Evolutionary conservation across 495 filamentous ascomycete species (phyloP).

Genomic region (Hypomontagnella submonticulosa): DNA sequence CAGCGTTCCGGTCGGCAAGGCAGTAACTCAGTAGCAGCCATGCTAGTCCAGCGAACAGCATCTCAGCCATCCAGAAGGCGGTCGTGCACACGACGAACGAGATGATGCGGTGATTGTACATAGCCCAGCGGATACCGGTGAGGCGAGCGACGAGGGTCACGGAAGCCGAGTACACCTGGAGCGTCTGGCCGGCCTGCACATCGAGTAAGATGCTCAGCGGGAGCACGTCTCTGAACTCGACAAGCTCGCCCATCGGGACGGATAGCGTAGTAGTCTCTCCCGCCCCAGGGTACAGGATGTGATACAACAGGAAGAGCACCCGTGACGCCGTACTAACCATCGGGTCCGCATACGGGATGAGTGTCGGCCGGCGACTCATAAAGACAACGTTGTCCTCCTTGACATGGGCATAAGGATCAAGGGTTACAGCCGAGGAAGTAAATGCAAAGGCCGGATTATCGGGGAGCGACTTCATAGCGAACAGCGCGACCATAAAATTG

Average conservation of each 20-base stretch:
- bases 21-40: constrained; percentile 64
- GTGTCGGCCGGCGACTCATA: constrained; percentile 50
- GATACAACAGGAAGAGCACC: constrained; percentile 57
- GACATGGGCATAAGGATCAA: constrained; percentile 36
- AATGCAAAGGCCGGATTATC: constrained; percentile 41
- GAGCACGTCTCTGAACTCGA: constrained; percentile 70
- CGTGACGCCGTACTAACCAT: constrained; percentile 52
- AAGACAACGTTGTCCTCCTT: constrained; percentile 48
- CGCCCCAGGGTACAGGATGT: constrained; percentile 51
- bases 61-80: constrained; percentile 78
- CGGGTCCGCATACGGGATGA: constrained; percentile 56
- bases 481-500: constrained; percentile 95
- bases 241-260: constrained; percentile 75
- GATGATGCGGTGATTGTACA: constrained; percentile 80
- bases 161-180: constrained; percentile 78
- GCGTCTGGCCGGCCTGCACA: constrained; percentile 69
- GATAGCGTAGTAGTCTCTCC: constrained; percentile 66
- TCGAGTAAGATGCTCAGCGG: constrained; percentile 71
- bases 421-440: neutral
- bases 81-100: constrained; percentile 73
- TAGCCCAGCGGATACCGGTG: constrained; percentile 80
- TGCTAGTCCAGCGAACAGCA: constrained; percentile 67
- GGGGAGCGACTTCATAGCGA: constrained; percentile 50
- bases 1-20: constrained; percentile 20
- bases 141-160: constrained; percentile 78